phyloP scores from a whole-genome alignment of 1,284 basidiomycete species.

The Inonotus hispidus region DNA sequence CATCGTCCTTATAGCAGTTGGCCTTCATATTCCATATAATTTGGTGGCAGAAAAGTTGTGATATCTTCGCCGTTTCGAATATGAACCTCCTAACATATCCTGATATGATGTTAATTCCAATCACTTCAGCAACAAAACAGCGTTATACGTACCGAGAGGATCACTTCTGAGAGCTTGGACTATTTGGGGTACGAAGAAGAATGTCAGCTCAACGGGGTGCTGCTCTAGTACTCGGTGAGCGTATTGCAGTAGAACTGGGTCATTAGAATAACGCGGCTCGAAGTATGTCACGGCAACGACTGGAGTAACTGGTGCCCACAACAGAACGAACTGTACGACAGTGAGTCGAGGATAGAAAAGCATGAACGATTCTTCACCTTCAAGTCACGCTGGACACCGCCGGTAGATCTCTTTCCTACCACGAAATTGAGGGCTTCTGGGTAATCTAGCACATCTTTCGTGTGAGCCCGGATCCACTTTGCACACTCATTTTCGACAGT shows the following conservation, averaged over 20 bases:
- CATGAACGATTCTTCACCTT: conserved; percentile 46
- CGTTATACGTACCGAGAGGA: conserved; percentile 58
- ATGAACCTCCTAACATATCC: conserved; percentile 96
- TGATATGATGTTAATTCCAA: conserved; percentile 27
- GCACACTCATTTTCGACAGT: conserved; percentile 65
- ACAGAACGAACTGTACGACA: conserved; percentile 63
- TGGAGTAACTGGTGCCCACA: conserved; percentile 90
- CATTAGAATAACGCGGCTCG: conserved; percentile 76
- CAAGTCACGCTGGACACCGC: conserved; percentile 56
- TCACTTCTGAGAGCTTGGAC: conserved; percentile 94
- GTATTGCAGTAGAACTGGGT: conserved; percentile 91
- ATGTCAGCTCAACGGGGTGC: conserved; percentile 91
- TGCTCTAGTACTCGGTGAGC: conserved; percentile 94
- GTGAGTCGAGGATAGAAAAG: not conserved
- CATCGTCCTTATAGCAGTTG: conserved; percentile 93
- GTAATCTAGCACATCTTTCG: conserved; percentile 65
- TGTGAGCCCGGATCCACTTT: conserved; percentile 69
- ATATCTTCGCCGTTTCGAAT: conserved; percentile 96
- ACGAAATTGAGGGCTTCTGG: conserved; percentile 81
- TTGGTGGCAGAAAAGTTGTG: conserved; percentile 98
- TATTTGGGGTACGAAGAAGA: conserved; percentile 99
- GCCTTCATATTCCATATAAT: conserved; percentile 99
- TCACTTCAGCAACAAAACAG: not conserved
- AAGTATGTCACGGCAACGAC: conserved; percentile 85
- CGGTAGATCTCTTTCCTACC: conserved; percentile 66